phyloP scores from a whole-genome alignment of 2,329 filamentous ascomycete genomes.

The Colletotrichum filicis region DNA sequence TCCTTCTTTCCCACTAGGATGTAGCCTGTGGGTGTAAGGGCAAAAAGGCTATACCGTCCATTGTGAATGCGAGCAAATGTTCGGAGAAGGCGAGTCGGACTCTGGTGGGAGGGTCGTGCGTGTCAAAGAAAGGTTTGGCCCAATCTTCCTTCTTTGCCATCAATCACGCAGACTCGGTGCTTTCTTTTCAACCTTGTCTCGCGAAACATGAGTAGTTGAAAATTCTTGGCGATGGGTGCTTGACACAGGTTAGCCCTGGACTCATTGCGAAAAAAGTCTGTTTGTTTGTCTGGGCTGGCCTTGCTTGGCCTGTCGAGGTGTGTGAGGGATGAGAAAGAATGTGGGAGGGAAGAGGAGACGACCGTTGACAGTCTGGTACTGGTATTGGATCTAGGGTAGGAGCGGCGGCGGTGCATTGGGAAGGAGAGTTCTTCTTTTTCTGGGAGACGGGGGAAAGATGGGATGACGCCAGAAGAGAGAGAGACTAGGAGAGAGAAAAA shows the following conservation, averaged over 20 bases:
- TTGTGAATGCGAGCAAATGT: neutral
- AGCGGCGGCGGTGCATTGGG: neutral
- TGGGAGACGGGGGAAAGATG: neutral
- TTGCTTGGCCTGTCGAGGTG: neutral
- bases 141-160: neutral
- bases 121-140: neutral
- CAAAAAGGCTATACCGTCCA: neutral
- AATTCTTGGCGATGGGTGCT: neutral
- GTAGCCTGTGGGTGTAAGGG: neutral
- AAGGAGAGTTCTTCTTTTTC: neutral
- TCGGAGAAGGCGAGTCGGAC: neutral
- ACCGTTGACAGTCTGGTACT: no score
- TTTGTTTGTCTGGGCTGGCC: slow-evolving; percentile 3
- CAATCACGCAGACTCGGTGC: neutral
- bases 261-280: neutral
- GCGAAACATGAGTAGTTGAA: neutral
- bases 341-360: neutral
- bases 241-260: slow-evolving; percentile 2
- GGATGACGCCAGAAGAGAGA: slow-evolving; percentile 6
- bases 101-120: neutral
- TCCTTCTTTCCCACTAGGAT: neutral
- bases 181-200: neutral
- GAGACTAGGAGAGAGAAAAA: neutral
- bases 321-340: neutral
- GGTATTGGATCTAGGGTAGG: neutral